phyloP scores from a whole-genome alignment of 2,329 filamentous ascomycete genomes.

The Peltaster fructicola region DNA sequence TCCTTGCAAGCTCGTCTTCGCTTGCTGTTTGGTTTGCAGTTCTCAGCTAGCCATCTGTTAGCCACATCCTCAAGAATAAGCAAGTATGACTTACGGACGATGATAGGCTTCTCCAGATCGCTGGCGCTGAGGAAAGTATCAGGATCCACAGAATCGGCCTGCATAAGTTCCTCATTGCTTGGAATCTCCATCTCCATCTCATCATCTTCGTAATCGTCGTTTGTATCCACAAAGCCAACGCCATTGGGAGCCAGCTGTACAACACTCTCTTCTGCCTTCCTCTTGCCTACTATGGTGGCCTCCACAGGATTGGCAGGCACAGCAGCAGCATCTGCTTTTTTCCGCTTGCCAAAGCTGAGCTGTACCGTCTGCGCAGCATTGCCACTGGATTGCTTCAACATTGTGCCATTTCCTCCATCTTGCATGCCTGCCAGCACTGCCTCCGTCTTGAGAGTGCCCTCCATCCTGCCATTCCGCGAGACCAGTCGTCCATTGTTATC shows the following conservation, averaged over 20 bases:
- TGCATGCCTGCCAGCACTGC: slow-evolving; percentile 70
- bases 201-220: slow-evolving; percentile 30
- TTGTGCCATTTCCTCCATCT: slow-evolving; percentile 39
- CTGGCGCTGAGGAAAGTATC: slow-evolving; percentile 71
- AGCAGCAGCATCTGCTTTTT: slow-evolving; percentile 30
- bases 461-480: slow-evolving; percentile 50
- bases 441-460: slow-evolving; percentile 45
- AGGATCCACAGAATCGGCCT: slow-evolving; percentile 78
- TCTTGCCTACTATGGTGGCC: slow-evolving; percentile 15
- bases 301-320: slow-evolving; percentile 18
- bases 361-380: slow-evolving; percentile 18
- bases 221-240: slow-evolving; percentile 51
- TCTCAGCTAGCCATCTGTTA: slow-evolving; percentile 40
- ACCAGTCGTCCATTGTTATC: slow-evolving; percentile 49
- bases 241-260: slow-evolving; percentile 31
- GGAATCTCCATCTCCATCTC: slow-evolving; percentile 20
- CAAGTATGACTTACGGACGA: slow-evolving; percentile 43
- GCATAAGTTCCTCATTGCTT: slow-evolving; percentile 28
- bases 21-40: slow-evolving; percentile 80
- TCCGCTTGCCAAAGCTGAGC: slow-evolving; percentile 48
- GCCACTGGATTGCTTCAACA: slow-evolving; percentile 40
- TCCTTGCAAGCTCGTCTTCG: slow-evolving; percentile 91
- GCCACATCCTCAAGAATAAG: slow-evolving; percentile 6
- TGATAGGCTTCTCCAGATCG: slow-evolving; percentile 59
- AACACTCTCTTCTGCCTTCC: slow-evolving; percentile 16